Conservation (phyloP, 2,329 filamentous ascomycete species). For the Sporothrix dimorphospora region DNA sequence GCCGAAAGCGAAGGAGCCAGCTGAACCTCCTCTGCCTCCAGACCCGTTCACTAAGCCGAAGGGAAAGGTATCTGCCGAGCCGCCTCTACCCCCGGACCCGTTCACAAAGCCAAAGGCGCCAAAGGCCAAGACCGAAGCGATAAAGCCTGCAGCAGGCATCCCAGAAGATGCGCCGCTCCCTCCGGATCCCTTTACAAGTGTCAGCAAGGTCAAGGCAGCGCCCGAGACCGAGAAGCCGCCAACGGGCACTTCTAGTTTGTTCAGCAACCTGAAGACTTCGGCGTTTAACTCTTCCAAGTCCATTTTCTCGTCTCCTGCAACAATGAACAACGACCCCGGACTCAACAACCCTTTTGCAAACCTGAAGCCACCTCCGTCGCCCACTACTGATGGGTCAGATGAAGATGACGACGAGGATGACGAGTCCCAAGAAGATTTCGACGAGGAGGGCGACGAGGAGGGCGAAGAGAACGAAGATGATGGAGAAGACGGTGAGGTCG, state of each 20-base stretch:
- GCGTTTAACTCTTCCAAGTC: conserved; percentile 14
- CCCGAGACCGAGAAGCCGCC: conserved; percentile 30
- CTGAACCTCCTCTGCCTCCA: conserved; percentile 38
- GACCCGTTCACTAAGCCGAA: conserved; percentile 34
- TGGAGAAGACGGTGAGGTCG: conserved; percentile 48
- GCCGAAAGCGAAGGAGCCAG: conserved; percentile 32
- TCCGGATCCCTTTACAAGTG: conserved; percentile 40
- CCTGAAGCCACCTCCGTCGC: conserved; percentile 32
- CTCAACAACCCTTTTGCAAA: conserved; percentile 33
- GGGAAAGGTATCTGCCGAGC: conserved; percentile 34
- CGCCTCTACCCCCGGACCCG: conserved; percentile 38
- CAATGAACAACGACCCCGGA: neutral
- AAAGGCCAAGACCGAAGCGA: neutral
- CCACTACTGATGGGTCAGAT: conserved; percentile 30
- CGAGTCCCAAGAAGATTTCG: conserved; percentile 35
- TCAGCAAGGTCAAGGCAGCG: conserved; percentile 32
- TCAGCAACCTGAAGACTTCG: conserved; percentile 25
- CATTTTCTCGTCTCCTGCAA: conserved; percentile 31
- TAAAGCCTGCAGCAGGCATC: neutral
- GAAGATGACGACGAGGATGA: conserved; percentile 38
- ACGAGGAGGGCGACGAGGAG: conserved; percentile 41
- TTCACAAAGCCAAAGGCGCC: conserved; percentile 31
- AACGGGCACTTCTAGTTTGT: conserved; percentile 29
- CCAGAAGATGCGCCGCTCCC: conserved; percentile 35
- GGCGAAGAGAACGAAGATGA: conserved; percentile 46